Evolutionary conservation across 129 eudicot species (phyloP), one percentile per base, ranked within the genome.

Genomic region (Tagetes patula): DNA sequence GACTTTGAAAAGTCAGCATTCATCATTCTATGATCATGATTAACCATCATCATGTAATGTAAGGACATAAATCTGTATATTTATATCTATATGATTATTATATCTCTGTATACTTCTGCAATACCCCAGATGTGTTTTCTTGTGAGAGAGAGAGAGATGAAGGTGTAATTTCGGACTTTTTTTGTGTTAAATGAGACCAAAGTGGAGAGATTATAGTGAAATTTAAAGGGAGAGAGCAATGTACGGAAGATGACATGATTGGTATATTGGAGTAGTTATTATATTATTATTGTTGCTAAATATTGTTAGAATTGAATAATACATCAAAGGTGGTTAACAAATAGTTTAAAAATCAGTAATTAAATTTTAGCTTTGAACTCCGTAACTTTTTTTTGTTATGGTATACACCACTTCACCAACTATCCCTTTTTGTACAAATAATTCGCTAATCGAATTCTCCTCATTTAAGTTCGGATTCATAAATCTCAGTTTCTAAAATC

Each of bases 121-220:
- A 56, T 42, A 32, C 73, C 60, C 52, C 11, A 14, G 12, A 20
- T 74, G 62, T 74, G 30, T 45, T 54, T 11, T 9, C 20, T 40
- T 2, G 69, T 46, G 77, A 61, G 70, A 73, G 38, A 31, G 65
- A 43, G 80, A 59, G 63, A 50, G 31, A 56, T 31, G 56, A 58
- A 72, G 76, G 67, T 56, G 20, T 71, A 27, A 63, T 63, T 33
- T 39, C 39, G 67, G 66, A n/a, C n/a, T 8, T 14, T 39, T 27
- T 70, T 50, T 77, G 81, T 62, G 71, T 70, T 69, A 65, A 61
- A 70, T 77, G 81, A 70, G 76, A 77, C 64, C 37, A 77, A 77
- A 77, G 81, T 59, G 81, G 81, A 77, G 81, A 77, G 55, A 77
- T 77, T 77, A 59, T 77, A 61, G 81, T 77, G 80, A 49, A 70